Base-by-base conservation (phyloP, 2,329 filamentous ascomycete genomes). In the Diaporthe citriasiana region DNA sequence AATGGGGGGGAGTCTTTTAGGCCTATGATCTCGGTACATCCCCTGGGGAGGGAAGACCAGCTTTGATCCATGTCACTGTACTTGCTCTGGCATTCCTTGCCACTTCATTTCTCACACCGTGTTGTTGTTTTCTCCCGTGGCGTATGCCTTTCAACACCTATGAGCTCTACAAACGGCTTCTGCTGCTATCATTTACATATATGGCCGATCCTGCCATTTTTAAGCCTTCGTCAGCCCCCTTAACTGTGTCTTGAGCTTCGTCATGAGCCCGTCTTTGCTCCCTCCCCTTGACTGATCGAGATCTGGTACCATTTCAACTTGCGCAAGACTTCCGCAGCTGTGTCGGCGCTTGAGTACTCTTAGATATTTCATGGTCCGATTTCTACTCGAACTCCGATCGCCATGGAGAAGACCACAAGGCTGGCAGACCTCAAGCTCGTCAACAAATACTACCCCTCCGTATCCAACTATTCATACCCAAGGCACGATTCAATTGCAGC, bases 401-500 rank as follows among this genome's bases (percentile, higher is more conserved):
- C 19, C 63, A 75, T 75, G 74, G 74, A 72, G 68, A 74, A 51
- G 47, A 30, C 72, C 25, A 59, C 47, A 13, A 75, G 69, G 60
- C 47, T 75, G 55, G 72, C 74, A 25, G 69, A 75, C 30, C 74
- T 75, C 55, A 72, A 70, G 50, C 74, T 75, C 38, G 74, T 75
- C 68, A 75, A 74, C 69, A 75, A 75, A 42, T 70, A 75, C 55
- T 75, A 75, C 47, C 74, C 74, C 38, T 22, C 60, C 15, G 50
- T 75, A 35, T 70, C 74, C 72, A 75, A 75, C 55, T 75, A 72
- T 70, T 75, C 74, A 3, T 75, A 75, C 17, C 74, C 72, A 5
- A 70, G 66, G 45, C 47, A 50, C 15, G 73, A 74, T 57, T 30
- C 53, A 17, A 47, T 47, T 33, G 10, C 42, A 33, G 38, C 53